A percentile compares a stretch with the other conserved stretches of the same genome.
phyloP scores from a whole-genome alignment of 768 basidiomycete genomes.

The Russula emetica region DNA sequence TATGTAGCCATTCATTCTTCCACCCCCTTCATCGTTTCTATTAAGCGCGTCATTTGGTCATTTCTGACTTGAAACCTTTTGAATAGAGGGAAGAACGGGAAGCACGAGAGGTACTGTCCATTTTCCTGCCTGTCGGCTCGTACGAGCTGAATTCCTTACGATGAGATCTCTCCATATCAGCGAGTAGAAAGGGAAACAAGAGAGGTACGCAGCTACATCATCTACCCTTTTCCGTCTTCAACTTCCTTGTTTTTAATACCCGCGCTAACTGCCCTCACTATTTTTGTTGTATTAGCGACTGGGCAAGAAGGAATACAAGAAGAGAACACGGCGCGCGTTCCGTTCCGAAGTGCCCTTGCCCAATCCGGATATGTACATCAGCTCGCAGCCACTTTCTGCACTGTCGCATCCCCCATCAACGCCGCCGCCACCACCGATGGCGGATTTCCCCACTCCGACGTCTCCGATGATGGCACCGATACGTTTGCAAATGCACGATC shows the following conservation, averaged over 20 bases:
- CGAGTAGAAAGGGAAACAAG: slow-evolving; percentile 25
- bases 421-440: slow-evolving; percentile 7
- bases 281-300: slow-evolving; percentile 26
- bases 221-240: slow-evolving; percentile 10
- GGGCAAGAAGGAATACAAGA: slow-evolving; percentile 29
- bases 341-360: slow-evolving; percentile 15
- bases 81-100: slow-evolving; percentile 26
- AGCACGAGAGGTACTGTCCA: slow-evolving; percentile 24
- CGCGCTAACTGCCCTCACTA: slow-evolving; percentile 17
- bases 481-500: slow-evolving; percentile 7
- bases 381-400: slow-evolving; percentile 6
- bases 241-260: slow-evolving; percentile 1
- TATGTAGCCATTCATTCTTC: slow-evolving; percentile 29
- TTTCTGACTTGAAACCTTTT: slow-evolving; percentile 14
- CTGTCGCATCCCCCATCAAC: slow-evolving; percentile 2
- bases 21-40: background rate
- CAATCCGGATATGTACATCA: slow-evolving; percentile 13
- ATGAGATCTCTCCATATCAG: slow-evolving; percentile 16
- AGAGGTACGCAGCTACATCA: slow-evolving; percentile 18
- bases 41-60: slow-evolving; percentile 24
- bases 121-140: slow-evolving; percentile 4
- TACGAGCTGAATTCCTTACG: slow-evolving; percentile 10
- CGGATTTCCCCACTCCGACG: slow-evolving; percentile 17
- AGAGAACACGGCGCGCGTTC: slow-evolving; percentile 10
- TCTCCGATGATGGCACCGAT: slow-evolving; percentile 16